Percentiles rank a stretch among this genome's conserved stretches.
phyloP scores from a whole-genome alignment of 2,329 filamentous ascomycete genomes.

The Fusarium sp. region DNA sequence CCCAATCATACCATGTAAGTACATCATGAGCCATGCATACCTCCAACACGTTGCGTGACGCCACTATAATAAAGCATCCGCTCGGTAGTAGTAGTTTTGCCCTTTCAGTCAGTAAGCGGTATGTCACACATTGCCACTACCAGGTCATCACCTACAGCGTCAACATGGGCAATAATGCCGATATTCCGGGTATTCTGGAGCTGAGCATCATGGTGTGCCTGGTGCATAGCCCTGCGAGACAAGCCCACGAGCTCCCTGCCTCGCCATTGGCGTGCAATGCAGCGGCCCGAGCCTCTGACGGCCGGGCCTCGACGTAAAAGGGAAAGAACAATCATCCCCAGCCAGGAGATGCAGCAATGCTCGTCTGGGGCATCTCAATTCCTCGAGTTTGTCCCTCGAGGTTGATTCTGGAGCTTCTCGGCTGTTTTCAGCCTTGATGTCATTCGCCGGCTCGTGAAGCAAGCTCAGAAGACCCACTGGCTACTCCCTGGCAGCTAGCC shows the following conservation, averaged over 20 bases:
- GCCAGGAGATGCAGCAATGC: constrained; percentile 6
- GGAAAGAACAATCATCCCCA: constrained; percentile 42
- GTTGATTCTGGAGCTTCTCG: constrained; percentile 28
- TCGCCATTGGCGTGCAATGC: constrained; percentile 38
- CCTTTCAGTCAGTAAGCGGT: constrained; percentile 56
- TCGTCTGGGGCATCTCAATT: constrained; percentile 32
- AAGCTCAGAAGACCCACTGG: constrained; percentile 10
- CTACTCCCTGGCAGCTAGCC: neutral
- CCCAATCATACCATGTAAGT: neutral
- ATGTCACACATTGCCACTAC: rapidly evolving
- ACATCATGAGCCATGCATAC: constrained; percentile 50
- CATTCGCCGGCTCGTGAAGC: constrained; percentile 24
- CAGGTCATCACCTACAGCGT: constrained; percentile 70
- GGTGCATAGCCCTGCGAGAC: constrained; percentile 34
- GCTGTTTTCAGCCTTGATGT: constrained; percentile 29
- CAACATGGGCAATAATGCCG: constrained; percentile 98
- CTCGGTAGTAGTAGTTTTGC: constrained; percentile 98
- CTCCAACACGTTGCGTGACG: constrained; percentile 85
- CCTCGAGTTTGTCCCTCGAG: constrained; percentile 16
- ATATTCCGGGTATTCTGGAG: constrained; percentile 83
- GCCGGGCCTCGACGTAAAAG: constrained; percentile 39
- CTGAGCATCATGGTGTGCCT: constrained; percentile 40
- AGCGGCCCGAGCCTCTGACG: constrained; percentile 31
- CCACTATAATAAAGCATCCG: constrained; percentile 99
- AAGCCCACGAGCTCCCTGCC: constrained; percentile 23